Evolutionary conservation across 1,139 yeast genomes (phyloP), one percentile per base, ranked within the genome.

Genomic region (Suhomyces terraborum): DNA sequence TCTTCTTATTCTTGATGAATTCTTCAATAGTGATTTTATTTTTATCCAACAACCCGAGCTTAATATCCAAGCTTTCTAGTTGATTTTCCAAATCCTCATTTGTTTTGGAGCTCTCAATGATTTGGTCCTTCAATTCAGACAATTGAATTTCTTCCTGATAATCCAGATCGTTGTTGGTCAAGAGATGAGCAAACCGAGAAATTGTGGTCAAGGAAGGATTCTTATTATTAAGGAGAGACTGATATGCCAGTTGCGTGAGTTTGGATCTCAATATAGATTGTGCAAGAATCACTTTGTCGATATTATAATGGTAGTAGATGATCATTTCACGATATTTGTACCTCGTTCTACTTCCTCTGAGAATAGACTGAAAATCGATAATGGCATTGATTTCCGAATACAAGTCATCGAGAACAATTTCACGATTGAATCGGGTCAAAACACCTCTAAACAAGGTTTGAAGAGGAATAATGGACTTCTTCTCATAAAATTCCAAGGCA

Each of bases 21-120:
- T 88, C 95, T 51, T 88, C 95, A 25, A 88, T 64, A 0, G 93
- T 77, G 46, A 88, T 83, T 53, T 85, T 87, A 61, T 88, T 87
- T 56, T 84, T 87, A 48, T 84, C 87, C 38, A 88, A 67, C 37
- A 88, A 62, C 1, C 88, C 88, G 53, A 88, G 82, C 55, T 88
- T 89, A 51, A 86, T 77, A 55, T 91, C 96, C 52, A 91, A 73
- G 50, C 86, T 85, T 49, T 85, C 89, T 47, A 91, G 80, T 47
- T 82, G 84, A 36, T 75, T 77, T 57, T 88, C 95, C 52, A 87
- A 69, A 29, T 73, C 75, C 52, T 83, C 91, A 52, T 87, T 86
- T 21, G 70, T 67, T 38, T 75, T 75, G 7, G 88, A 82, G 45
- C 76, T 81, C 36, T 76, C 82, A 36, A 80, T 73, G 29, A 88